These are phyloP conservation scores for Irpex sp. DNA, from an alignment of 1,284 basidiomycete genomes.

Conservation along the genomic window DNA sequence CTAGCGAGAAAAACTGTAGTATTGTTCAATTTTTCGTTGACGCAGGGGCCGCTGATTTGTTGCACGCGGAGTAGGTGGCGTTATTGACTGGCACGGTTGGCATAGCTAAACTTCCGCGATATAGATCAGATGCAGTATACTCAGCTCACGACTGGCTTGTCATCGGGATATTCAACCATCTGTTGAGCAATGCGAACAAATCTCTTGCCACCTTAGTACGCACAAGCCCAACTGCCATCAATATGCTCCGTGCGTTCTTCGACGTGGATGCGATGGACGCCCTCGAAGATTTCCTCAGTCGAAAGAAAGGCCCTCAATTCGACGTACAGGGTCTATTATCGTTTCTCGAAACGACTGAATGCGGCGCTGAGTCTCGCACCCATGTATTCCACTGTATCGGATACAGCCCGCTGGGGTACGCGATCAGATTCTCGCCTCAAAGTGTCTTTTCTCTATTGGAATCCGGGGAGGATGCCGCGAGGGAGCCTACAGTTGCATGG, in stretches of 20 bases:
- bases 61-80: neutral
- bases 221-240: neutral
- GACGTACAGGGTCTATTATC: neutral
- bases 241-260: neutral
- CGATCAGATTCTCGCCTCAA: neutral
- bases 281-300: neutral
- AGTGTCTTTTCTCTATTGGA: neutral
- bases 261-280: neutral
- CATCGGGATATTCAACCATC: neutral
- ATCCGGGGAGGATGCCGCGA: neutral
- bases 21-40: neutral
- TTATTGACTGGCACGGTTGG: neutral
- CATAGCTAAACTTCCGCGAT: neutral
- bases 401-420: neutral
- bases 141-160: neutral
- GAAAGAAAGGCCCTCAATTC: neutral
- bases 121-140: neutral
- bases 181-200: neutral
- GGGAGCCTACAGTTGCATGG: neutral
- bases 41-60: neutral
- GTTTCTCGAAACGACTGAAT: neutral
- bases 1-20: neutral
- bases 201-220: neutral
- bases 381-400: neutral
- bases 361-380: neutral